Base-by-base conservation (phyloP, 2,329 filamentous ascomycete genomes). In the Alternaria incomplexa region DNA sequence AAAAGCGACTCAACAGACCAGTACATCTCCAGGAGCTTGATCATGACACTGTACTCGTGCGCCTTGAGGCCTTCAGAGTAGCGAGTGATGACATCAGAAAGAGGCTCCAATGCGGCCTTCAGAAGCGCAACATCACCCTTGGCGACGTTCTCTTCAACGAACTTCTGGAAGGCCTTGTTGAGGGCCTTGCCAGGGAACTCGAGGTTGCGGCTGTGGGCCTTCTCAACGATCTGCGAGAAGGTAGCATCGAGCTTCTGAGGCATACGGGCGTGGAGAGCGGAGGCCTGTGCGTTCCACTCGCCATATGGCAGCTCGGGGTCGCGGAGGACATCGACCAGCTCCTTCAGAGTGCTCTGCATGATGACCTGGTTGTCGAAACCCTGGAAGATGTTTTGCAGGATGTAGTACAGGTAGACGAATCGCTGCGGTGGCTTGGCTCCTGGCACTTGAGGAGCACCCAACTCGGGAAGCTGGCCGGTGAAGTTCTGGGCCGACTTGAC, bases 331-430 rank as follows among this genome's bases (percentile, higher is more conserved):
- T 93, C 89, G n/a, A 97, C 90, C 40, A 98, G 85, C 77, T 96
- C 92, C 81, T 92, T 93, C 22, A 99, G 85, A 2, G 93, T 96
- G 63, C 89, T 82, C 55, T 89, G 87, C 95, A 99, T 97, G 81
- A 98, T 93, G 70, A 97, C 91, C 71, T 97, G 95, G 86, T 99
- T 99, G 83, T 99, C 96, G 77, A 93, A 99, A 63, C 96, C 96
- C 73, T 90, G 86, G 15, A 99, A 88, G 69, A 99, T 98, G 81
- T 97, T 94, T 76, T 88, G 85, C 48, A 98, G 87, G 64, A 93
- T 92, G 80, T 86, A 89, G 82, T 90, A 88, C 23, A 97, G 86
- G 63, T 94, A 86, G 22, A 87, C 83, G 79, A 97, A 97, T 67
- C 90, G 88, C 85, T 99, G 96, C 22, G 94, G 90, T 23, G 96